Base-by-base conservation (phyloP, 1,139 yeast genomes). In the Kurtzmaniella natalensis region DNA sequence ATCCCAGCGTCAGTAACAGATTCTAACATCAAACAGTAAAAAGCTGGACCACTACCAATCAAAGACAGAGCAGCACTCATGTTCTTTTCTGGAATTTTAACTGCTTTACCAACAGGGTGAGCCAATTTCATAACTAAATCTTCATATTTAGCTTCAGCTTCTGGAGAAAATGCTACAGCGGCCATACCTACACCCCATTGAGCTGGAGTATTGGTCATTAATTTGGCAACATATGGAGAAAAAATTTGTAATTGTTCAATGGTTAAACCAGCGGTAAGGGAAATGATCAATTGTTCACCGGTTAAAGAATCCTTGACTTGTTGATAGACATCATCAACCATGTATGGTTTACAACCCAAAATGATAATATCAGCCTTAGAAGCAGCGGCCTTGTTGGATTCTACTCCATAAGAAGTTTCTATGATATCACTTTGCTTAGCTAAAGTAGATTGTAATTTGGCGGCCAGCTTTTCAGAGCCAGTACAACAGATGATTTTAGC, bases 171-270 rank as follows among this genome's bases (percentile, higher is more conserved):
- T 3, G 92, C 76, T 17, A 92, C 79, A 17, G 87, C 89, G 7
- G 97, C 96, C 72, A 94, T 87, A 34, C 97, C 98, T 50, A 81
- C 77, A 6, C 96, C 96, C 57, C 69, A 81, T 57, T 81, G 84
- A 28, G 96, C 94, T 4, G 98, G 97, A 0, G 98, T 92, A 60
- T 92, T 92, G 39, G 98, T 92, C 95, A 94, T 89, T n/a, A 94
- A 95, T 45, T 95, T 77, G 32, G 94, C 87, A 31, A 89, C 79
- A 34, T 69, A 63, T 4, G 64, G 55, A 6, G 88, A 66, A 53
- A 73, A 75, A 3, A 60, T 55, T 20, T 61, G 52, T 48, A 89
- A 70, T 53, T 82, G 86, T 15, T 66, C 78, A 42, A 88, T 78
- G 17, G 95, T 86, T 71, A 88, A 84, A 14, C 98, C 98, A 2